Base-by-base conservation (phyloP, 495 filamentous ascomycete species). In the Neurospora sublineolata region DNA sequence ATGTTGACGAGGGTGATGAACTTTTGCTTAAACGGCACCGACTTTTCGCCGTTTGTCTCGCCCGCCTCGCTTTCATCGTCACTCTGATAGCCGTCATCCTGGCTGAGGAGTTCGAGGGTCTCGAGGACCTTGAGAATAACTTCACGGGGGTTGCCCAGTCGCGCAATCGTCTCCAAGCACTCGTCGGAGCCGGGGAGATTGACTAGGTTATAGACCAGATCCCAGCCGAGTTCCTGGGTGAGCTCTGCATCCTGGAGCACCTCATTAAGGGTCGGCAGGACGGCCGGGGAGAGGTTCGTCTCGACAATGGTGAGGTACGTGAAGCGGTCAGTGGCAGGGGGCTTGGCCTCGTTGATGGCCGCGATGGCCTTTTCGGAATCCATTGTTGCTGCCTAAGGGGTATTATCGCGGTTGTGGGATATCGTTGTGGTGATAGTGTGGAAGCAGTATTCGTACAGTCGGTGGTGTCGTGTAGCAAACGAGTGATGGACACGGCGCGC, bases 161-260 rank as follows among this genome's bases (percentile, higher is more conserved):
- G 85, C 23, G 96, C 94, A 70, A 87, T 82, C 0, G 87, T 89
- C 69, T 92, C 88, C 1, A 99, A 86, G 79, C 94, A 97, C 75
- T 86, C 81, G 44, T 89, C 86, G 3, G 90, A 92, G 41, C 86
- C 89, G 1, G 91, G 89, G 1, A 97, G 87, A 20, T 91, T 89
- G 23, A 97, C 83, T 3, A 99, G 87, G 67, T 97, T 87, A 77
- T 92, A 90, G 9, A 99, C 91, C 52, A 99, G 81, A 77, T 99
- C 95, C 95, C 95, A 99, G 64, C 95, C 96, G 76, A 99, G 97
- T 73, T 97, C 93, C 67, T 88, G 89, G 1, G 94, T 94, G 69
- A 99, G 85, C 64, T 87, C 87, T 58, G 89, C 87, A 88, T 96
- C 91, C 80, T 96, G 92, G 68, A 97, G 84, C 41, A 97, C 86